Conservation (phyloP, 179 eudicot genomes). For the Pouteria campechiana region DNA sequence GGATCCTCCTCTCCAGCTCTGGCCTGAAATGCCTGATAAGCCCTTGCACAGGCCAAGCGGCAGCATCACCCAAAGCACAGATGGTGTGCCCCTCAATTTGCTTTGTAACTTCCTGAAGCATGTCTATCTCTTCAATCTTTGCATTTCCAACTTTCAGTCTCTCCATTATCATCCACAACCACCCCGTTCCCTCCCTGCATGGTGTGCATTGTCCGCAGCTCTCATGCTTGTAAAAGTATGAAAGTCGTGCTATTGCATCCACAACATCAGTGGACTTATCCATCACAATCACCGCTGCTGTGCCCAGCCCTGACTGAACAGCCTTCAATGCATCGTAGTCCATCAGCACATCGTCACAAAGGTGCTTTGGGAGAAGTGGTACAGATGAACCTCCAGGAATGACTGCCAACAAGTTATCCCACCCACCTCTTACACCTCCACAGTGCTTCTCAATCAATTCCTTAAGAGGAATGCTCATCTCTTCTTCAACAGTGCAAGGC, state of each 20-base stretch:
- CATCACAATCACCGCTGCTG: slow-evolving; percentile 98
- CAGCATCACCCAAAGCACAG: slow-evolving; percentile 97
- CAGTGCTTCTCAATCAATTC: slow-evolving; percentile 93
- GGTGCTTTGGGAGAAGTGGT: slow-evolving; percentile 66
- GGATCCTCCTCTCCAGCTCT: slow-evolving; percentile 88
- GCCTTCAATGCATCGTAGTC: slow-evolving; percentile 97
- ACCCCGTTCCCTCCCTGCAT: slow-evolving; percentile 95
- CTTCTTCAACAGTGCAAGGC: slow-evolving; percentile 97
- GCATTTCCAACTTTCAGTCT: slow-evolving; percentile 91
- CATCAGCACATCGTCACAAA: slow-evolving; percentile 93
- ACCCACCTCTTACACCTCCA: slow-evolving; percentile 96
- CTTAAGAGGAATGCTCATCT: slow-evolving; percentile 88
- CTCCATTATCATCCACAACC: slow-evolving; percentile 98
- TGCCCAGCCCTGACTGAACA: slow-evolving; percentile 81
- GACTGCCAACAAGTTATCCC: slow-evolving; percentile 89
- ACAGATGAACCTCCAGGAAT: slow-evolving; percentile 98
- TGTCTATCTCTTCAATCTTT: slow-evolving; percentile 89
- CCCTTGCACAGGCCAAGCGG: slow-evolving; percentile 99
- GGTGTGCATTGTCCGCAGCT: slow-evolving; percentile 99
- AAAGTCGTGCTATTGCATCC: slow-evolving; percentile 88
- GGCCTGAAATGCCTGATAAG: slow-evolving; percentile 95
- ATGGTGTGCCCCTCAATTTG: slow-evolving; percentile 98
- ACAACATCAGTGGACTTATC: slow-evolving; percentile 95
- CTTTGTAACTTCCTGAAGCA: slow-evolving; percentile 96
- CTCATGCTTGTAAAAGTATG: slow-evolving; percentile 98